These are phyloP conservation scores for Ophiosphaerella herpotricha DNA, from an alignment of 2,329 filamentous ascomycete species.

Conservation along the genomic window DNA sequence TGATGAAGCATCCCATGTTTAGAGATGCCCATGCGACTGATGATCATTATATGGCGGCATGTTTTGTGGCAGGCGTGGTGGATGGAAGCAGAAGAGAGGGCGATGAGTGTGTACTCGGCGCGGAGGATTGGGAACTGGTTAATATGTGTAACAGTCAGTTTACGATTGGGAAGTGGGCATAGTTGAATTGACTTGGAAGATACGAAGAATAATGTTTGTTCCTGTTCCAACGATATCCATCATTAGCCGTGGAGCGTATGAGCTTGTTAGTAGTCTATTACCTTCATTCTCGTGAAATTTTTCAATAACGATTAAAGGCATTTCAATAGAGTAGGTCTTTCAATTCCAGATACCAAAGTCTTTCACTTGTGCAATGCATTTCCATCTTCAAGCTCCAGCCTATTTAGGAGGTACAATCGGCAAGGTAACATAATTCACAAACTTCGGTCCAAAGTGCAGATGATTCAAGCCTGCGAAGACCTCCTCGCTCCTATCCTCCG, in stretches of 20 bases:
- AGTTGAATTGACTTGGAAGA: neutral
- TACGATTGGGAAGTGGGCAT: slow-evolving; percentile 32
- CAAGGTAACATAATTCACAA: slow-evolving; percentile 58
- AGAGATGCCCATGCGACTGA: slow-evolving; percentile 71
- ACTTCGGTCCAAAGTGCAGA: slow-evolving; percentile 57
- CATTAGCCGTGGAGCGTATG: no score
- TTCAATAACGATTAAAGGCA: no score
- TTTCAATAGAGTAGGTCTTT: no score
- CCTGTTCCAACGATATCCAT: no score
- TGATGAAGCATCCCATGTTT: slow-evolving; percentile 71
- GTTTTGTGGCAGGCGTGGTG: slow-evolving; percentile 63
- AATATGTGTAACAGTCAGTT: slow-evolving; percentile 45
- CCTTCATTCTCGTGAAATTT: no score
- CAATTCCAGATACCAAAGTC: no score
- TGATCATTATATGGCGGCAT: slow-evolving; percentile 70
- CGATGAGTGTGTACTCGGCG: slow-evolving; percentile 32
- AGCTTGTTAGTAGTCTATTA: no score
- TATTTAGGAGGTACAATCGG: slow-evolving; percentile 57
- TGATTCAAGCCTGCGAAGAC: slow-evolving; percentile 57
- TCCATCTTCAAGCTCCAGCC: neutral
- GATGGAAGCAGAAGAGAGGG: slow-evolving; percentile 26
- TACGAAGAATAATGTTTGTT: no score
- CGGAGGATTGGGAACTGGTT: slow-evolving; percentile 41
- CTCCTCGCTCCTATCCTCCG: slow-evolving; percentile 52
- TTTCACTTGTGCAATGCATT: no score